Evolutionary conservation across 1,284 basidiomycete species (phyloP), one percentile per base, ranked within the genome.

Genomic region (Albatrellus sp.): DNA sequence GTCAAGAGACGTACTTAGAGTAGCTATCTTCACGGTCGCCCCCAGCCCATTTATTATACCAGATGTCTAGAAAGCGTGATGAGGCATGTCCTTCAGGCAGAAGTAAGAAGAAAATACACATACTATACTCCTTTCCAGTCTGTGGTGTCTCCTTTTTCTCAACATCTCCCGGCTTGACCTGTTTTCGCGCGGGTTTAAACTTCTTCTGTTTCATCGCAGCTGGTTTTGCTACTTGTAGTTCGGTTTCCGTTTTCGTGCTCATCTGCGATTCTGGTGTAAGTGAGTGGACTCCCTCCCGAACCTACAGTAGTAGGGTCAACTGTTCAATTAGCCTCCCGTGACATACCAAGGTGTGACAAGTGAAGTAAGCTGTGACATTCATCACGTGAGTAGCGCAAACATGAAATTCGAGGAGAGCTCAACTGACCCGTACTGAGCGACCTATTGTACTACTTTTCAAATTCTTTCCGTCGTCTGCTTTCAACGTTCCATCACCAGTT

Each of bases 31-130:
- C 92, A 42, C 89, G 76, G 60, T 96, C 91, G 47, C 91, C 91
- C 50, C 92, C 87, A 32, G 92, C 91, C 90, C 92, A 98, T 68
- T 98, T 98, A 65, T 98, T 96, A 65, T 98, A 98, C 94, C 94
- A 98, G 48, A 96, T 88, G 62, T 98, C 93, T 90, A 55, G 43
- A 45, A 31, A 14, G 33, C 24, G 30, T 46, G 30, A 43, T 44
- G n/a, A 19, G 28, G 47, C 3, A 10, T 12, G 32, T 39, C 29
- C 30, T 24, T 20, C 28, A 19, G 34, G 64, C 14, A 30, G 24
- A 35, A 24, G 31, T 38, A 16, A 13, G n/a, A 31, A 16, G 13
- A 14, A n/a, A n/a, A 31, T 45, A 31, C 34, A 72, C 87, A 55
- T 54, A 92, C 90, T 94, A 64, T 93, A 93, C 58, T 93, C 90